Base-by-base conservation (phyloP, 805 yeast species). In the Saturnispora zaruensis region DNA sequence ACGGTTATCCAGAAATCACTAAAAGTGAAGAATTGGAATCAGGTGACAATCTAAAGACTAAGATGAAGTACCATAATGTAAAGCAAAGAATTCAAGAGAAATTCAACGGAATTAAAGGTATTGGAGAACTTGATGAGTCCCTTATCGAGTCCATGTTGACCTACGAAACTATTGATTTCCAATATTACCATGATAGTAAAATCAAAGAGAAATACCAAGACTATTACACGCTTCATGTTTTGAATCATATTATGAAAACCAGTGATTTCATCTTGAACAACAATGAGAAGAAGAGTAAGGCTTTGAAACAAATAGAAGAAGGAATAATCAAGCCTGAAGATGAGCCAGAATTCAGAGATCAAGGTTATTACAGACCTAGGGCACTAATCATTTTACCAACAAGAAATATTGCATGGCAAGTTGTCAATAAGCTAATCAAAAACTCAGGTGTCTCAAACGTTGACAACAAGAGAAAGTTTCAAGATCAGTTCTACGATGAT, bases 311-410 rank as follows among this genome's bases (percentile, higher is more conserved):
- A 38, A 56, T 65, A 8, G 69, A 70, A 24, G 78, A 74, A 46
- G 70, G 68, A 2, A 16, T 20, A 34, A 6, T 50, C 3, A n/a
- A 24, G 13, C 60, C 60, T 4, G 58, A 55, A 14, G 56, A 59
- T 23, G 81, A 76, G 52, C 77, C 77, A 11, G 95, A 87, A 58
- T 74, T 76, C 55, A 71, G 95, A 50, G 99, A 93, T 64, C 98
- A 93, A 66, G 98, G 99, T 26, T 93, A 88, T 64, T 90, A 96
- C 0, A 75, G 98, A 54, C 96, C 99, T 1, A 90, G 89, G 60
- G 89, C 84, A 1, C 68, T 93, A 50, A 78, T 91, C 5, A 66
- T 93, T 24, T 69, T 87, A 38, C 98, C 99, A 11, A 87, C 96
- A 0, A 76, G 96, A 60, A 77, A 88, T 56, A 69, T 83, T 8